Evolutionary conservation across 345 rosid species (phyloP).

Genomic region (Carallia pectinifolia): DNA sequence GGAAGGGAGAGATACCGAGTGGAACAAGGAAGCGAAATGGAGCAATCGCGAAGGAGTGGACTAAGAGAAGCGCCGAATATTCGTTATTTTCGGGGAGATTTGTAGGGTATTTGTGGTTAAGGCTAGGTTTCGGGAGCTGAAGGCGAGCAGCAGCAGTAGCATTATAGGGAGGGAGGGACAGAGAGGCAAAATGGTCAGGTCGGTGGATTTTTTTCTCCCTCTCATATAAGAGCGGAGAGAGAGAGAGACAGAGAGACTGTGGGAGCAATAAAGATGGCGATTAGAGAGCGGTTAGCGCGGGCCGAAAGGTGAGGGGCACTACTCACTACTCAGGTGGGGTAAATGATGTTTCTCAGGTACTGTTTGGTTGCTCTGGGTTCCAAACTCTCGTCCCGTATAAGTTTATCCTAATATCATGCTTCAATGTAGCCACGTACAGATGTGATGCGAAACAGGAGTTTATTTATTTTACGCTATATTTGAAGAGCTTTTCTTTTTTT

Average conservation of each 20-base stretch:
- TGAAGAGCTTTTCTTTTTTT: background rate
- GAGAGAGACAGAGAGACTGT: background rate
- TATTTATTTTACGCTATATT: background rate
- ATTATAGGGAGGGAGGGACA: too few species aligned
- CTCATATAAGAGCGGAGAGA: background rate
- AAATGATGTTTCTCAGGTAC: background rate
- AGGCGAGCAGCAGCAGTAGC: too few species aligned
- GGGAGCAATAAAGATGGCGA: background rate
- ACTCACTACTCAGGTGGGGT: too few species aligned
- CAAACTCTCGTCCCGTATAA: background rate
- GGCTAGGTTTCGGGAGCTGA: background rate
- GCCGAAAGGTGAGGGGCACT: background rate
- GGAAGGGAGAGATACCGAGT: slow-evolving; percentile 14
- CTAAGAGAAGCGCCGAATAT: background rate
- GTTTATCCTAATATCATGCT: too few species aligned
- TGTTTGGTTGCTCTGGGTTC: slow-evolving; percentile 1
- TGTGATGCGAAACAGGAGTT: too few species aligned
- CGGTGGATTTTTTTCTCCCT: slow-evolving; percentile 8
- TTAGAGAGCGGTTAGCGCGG: background rate
- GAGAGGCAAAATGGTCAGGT: background rate
- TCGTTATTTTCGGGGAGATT: background rate
- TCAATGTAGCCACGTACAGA: too few species aligned
- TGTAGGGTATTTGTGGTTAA: too few species aligned
- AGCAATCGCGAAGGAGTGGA: slow-evolving; percentile 3
- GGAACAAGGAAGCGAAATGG: slow-evolving; percentile 11